Percentiles rank a stretch among this genome's conserved stretches.
These are phyloP conservation scores for Debaryomyces subglobosus DNA, from an alignment of 1,139 yeast species.

Conservation along the genomic window DNA sequence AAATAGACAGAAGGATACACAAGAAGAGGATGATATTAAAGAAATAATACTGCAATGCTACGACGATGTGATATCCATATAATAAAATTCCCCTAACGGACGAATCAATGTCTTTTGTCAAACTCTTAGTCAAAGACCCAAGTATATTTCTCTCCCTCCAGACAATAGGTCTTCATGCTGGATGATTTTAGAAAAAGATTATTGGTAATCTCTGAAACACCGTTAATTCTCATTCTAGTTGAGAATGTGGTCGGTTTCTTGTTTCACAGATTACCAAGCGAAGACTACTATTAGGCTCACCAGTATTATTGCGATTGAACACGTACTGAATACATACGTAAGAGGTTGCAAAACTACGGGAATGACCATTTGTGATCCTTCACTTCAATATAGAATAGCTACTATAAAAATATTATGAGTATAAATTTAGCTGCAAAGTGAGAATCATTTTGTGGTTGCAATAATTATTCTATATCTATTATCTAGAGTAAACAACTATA, in stretches of 20 bases:
- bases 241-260: not conserved
- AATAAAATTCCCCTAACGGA: not conserved
- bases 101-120: not conserved
- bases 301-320: not conserved
- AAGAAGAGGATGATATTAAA: not conserved
- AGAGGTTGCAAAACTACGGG: not conserved
- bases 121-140: too few species aligned
- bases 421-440: not conserved
- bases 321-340: not conserved
- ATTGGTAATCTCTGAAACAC: not conserved
- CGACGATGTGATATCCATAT: conserved; percentile 13
- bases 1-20: not conserved
- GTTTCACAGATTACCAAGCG: not conserved
- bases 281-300: not conserved
- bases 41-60: conserved; percentile 9
- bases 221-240: not conserved
- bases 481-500: not conserved
- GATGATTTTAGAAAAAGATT: not conserved
- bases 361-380: not conserved
- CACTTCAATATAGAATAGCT: not conserved
- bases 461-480: not conserved
- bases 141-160: too few species aligned
- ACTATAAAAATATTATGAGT: not conserved
- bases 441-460: conserved; percentile 7
- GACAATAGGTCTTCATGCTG: not conserved